Evolutionary conservation across 2,329 filamentous ascomycete genomes (phyloP).

Genomic region (Xylaria digitata): DNA sequence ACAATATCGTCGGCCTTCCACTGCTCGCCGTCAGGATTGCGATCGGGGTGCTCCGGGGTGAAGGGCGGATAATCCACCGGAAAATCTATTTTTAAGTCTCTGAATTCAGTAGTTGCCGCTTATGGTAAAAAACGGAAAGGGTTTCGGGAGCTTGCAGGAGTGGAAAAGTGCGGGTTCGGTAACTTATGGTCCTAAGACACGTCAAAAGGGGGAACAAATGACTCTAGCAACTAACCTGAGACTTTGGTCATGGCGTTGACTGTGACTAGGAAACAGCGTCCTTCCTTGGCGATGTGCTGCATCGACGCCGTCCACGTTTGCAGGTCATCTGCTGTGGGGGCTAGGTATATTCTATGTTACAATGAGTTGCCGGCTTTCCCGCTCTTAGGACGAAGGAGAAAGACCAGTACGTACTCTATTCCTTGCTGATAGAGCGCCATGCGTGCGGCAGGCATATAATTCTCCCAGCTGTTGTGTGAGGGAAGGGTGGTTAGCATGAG

Average conservation of each 20-base stretch:
- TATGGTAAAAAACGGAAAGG: too few species aligned
- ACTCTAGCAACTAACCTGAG: slow-evolving; percentile 34
- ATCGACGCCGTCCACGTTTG: slow-evolving; percentile 55
- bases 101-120: too few species aligned
- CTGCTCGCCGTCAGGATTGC: slow-evolving; percentile 52
- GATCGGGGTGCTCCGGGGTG: slow-evolving; percentile 52
- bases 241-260: slow-evolving; percentile 56
- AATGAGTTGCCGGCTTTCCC: slow-evolving; percentile 15
- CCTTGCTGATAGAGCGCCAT: slow-evolving; percentile 57
- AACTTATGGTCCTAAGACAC: too few species aligned
- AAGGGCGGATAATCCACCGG: slow-evolving; percentile 57
- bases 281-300: slow-evolving; percentile 60
- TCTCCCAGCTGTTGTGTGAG: slow-evolving; percentile 53
- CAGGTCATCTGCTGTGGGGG: slow-evolving; percentile 51
- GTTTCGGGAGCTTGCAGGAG: too few species aligned
- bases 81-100: slow-evolving; percentile 47
- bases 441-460: slow-evolving; percentile 58
- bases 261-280: slow-evolving; percentile 57
- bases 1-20: slow-evolving; percentile 54
- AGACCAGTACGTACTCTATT: slow-evolving; percentile 50
- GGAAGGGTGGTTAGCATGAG: slow-evolving; percentile 19
- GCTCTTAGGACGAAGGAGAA: too few species aligned
- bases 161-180: too few species aligned
- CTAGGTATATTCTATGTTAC: slow-evolving; percentile 48
- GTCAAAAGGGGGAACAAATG: too few species aligned